These are phyloP conservation scores for Fomes fomentarius DNA, from an alignment of 1,284 basidiomycete species.

Conservation along the genomic window DNA sequence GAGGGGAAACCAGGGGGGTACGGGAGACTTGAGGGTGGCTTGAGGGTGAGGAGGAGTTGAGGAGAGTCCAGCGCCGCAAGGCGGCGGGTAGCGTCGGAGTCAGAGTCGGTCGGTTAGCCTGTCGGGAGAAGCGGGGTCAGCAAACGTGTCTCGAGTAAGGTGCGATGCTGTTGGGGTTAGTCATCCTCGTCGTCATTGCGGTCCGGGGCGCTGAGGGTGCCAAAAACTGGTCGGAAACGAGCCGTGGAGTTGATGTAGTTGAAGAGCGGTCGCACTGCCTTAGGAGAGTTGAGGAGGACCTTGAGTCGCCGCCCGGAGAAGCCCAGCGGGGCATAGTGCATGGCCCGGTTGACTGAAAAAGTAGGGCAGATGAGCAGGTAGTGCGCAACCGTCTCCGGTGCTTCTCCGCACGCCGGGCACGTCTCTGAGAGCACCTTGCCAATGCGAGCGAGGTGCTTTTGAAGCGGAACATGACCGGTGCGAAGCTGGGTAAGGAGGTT, in stretches of 20 bases:
- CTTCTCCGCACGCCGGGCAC: constrained; percentile 28
- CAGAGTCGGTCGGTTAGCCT: too few species aligned
- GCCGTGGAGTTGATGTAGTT: not conserved
- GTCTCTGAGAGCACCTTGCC: constrained; percentile 12
- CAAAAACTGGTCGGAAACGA: not conserved
- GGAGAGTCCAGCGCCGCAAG: too few species aligned
- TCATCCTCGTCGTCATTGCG: too few species aligned
- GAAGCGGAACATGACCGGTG: constrained; percentile 32
- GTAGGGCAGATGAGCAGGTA: not conserved
- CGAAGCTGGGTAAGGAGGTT: constrained; percentile 33
- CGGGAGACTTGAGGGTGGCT: too few species aligned
- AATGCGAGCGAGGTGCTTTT: constrained; percentile 30
- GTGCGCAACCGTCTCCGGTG: constrained; percentile 28
- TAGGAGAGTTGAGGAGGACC: not conserved
- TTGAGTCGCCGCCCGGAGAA: not conserved
- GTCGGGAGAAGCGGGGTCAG: too few species aligned
- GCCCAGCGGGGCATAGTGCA: not conserved
- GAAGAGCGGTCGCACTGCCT: not conserved
- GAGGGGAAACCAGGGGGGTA: too few species aligned
- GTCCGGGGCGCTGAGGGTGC: too few species aligned
- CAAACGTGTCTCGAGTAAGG: too few species aligned
- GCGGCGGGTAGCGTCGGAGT: too few species aligned
- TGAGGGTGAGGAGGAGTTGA: too few species aligned
- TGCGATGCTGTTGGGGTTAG: too few species aligned
- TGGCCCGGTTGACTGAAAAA: not conserved